Evolutionary conservation across 768 basidiomycete species (phyloP), one percentile per base, ranked within the genome.

Genomic region (Lactarius psammicola): DNA sequence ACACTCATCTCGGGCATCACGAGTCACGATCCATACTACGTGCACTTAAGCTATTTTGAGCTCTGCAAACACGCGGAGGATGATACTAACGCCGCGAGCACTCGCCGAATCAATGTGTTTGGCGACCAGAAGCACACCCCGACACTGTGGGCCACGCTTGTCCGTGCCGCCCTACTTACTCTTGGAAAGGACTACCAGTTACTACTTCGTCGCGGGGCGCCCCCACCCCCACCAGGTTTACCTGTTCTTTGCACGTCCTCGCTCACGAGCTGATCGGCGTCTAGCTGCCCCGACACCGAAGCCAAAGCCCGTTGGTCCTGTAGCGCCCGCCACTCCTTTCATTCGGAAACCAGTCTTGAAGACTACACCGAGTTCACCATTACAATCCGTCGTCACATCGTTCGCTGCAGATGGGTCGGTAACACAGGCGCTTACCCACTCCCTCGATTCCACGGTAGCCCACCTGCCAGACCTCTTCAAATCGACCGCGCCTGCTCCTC

Each of bases 121-220:
- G 81, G 81, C 0, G 89, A 92, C 69, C 86, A 88, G 71, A 88
- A 87, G 69, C 83, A 84, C 59, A 79, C 77, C 9, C 87, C 86
- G 0, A 84, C 77, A 59, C 75, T 90, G 10, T 93, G 92, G 91
- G 78, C 77, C 23, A 79, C 79, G 2, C 76, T 92, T 36, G 78
- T 78, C 9, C 81, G 89, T 4, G 84, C 86, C 62, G 79, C 82
- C 9, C 79, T 94, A 2, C 71, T 89, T 11, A 72, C 82, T 8
- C 78, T 93, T 1, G 90, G 89, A 10, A 72, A 77, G 1, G 89
- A 94, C 73, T 92, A 92, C 67, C 88, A 88, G 69, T 76, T 79
- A 0, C 77, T 92, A 56, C 76, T 88, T 3, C 80, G 84, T 1
- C 78, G 84, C n/a, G 91, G 91, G 1, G 76, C 78, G 23, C 79